A percentile compares a stretch with the other conserved stretches of the same genome.
Conservation (phyloP, 2,329 filamentous ascomycete species). For the Pseudogymnoascus verrucosus region DNA sequence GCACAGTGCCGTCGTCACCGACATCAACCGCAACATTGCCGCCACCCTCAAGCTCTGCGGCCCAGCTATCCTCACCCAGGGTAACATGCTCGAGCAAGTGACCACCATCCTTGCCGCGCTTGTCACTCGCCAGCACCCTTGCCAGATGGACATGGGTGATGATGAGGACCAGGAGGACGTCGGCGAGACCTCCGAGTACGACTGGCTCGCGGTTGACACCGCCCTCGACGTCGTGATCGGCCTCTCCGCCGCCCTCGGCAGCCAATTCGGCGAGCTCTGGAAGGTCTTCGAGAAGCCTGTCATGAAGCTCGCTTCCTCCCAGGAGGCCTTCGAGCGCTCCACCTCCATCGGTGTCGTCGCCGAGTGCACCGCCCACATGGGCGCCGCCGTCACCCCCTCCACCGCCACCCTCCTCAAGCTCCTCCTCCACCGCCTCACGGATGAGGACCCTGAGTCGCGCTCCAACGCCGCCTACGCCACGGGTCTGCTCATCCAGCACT, state of each 20-base stretch:
- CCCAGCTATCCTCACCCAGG: constrained; percentile 70
- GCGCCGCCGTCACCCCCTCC: constrained; percentile 69
- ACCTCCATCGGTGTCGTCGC: constrained; percentile 88
- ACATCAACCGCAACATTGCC: constrained; percentile 89
- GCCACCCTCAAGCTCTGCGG: constrained; percentile 87
- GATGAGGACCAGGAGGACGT: constrained; percentile 69
- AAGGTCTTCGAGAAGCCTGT: constrained; percentile 93
- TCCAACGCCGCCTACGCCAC: constrained; percentile 92
- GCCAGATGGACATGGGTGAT: constrained; percentile 81
- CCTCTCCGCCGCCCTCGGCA: constrained; percentile 72
- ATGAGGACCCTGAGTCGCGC: constrained; percentile 86
- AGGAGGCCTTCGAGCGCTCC: constrained; percentile 78
- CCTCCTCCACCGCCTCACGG: constrained; percentile 75
- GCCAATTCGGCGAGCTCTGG: constrained; percentile 79
- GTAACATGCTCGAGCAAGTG: constrained; percentile 66
- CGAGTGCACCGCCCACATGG: constrained; percentile 83
- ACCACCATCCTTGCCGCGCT: constrained; percentile 69
- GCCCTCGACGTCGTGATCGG: constrained; percentile 85
- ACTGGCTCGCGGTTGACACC: constrained; percentile 95
- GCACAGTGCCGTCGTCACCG: constrained; percentile 73
- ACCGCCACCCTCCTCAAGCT: constrained; percentile 70
- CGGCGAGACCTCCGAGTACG: constrained; percentile 81
- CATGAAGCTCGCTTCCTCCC: constrained; percentile 77
- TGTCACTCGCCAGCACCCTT: constrained; percentile 84
- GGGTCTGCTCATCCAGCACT: constrained; percentile 77